phyloP scores from a whole-genome alignment of 441 rosid genomes.

The Eutrema salsugineum region DNA sequence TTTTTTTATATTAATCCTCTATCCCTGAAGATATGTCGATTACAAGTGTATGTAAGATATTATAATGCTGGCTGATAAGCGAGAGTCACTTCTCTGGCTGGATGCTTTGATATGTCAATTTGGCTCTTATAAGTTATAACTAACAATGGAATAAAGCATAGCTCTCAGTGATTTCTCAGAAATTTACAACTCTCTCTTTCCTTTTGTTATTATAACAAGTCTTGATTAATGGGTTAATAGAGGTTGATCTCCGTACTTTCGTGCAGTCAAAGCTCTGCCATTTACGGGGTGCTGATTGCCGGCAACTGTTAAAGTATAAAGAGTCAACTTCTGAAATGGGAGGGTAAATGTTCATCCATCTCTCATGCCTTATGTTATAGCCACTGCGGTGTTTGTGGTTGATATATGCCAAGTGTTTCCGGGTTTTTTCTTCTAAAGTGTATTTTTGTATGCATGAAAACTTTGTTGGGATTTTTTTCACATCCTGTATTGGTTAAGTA shows the following conservation, averaged over 20 bases:
- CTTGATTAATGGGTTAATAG: background rate
- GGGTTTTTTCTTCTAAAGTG: background rate
- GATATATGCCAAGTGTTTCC: background rate
- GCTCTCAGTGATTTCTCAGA: background rate
- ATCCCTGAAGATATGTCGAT: background rate
- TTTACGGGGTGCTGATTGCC: slow-evolving; percentile 62
- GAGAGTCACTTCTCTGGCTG: background rate
- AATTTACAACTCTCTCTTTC: background rate
- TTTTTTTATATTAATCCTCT: background rate
- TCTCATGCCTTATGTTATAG: background rate
- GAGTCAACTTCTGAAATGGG: slow-evolving; percentile 94
- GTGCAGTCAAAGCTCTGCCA: slow-evolving; percentile 85
- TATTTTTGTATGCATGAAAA: background rate
- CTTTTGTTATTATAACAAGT: background rate
- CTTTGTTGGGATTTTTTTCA: background rate
- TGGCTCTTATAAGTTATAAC: background rate
- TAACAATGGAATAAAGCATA: background rate
- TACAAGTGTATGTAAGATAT: background rate
- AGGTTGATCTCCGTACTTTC: background rate
- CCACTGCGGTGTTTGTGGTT: background rate
- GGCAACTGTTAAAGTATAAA: slow-evolving; percentile 49
- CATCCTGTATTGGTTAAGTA: background rate
- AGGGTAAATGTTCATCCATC: slow-evolving; percentile 59
- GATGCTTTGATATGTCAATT: slow-evolving; percentile 1
- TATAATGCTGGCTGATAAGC: background rate